phyloP scores from a whole-genome alignment of 805 yeast species.

The Candida succiphila region DNA sequence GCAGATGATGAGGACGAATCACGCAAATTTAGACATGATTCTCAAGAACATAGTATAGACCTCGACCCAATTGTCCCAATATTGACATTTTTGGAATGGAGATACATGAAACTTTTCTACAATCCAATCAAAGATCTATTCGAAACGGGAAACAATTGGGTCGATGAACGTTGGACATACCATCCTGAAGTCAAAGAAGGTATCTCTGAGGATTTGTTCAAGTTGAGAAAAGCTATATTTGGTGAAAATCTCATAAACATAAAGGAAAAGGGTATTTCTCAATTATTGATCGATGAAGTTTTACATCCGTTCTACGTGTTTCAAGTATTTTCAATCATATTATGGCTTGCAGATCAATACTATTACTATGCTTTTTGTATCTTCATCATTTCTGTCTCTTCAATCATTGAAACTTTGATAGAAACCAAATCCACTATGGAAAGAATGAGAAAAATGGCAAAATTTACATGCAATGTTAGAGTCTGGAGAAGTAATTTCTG shows the following conservation, averaged over 20 bases:
- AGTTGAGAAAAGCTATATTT: slow-evolving; percentile 64
- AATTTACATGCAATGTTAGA: slow-evolving; percentile 69
- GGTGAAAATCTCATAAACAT: slow-evolving; percentile 70
- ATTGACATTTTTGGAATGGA: slow-evolving; percentile 63
- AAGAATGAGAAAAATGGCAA: slow-evolving; percentile 65
- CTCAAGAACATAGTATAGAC: slow-evolving; percentile 16
- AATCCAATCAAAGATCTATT: slow-evolving; percentile 83
- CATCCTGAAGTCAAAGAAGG: slow-evolving; percentile 52
- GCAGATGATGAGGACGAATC: neutral
- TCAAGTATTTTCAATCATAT: slow-evolving; percentile 82
- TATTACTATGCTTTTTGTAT: slow-evolving; percentile 92
- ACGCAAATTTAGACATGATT: neutral
- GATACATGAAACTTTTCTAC: slow-evolving; percentile 76
- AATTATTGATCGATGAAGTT: slow-evolving; percentile 75
- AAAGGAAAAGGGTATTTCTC: slow-evolving; percentile 55
- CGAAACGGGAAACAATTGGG: slow-evolving; percentile 80
- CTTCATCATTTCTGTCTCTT: slow-evolving; percentile 71
- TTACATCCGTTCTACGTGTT: slow-evolving; percentile 93
- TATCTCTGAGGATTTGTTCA: slow-evolving; percentile 55
- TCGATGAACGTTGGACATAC: slow-evolving; percentile 68
- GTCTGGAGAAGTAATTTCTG: slow-evolving; percentile 91
- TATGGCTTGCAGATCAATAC: slow-evolving; percentile 91
- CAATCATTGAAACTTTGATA: slow-evolving; percentile 70
- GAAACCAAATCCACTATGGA: slow-evolving; percentile 74
- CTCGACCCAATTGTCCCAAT: slow-evolving; percentile 61